phyloP scores from a whole-genome alignment of 2,329 filamentous ascomycete genomes.

The Xylaria sp. region DNA sequence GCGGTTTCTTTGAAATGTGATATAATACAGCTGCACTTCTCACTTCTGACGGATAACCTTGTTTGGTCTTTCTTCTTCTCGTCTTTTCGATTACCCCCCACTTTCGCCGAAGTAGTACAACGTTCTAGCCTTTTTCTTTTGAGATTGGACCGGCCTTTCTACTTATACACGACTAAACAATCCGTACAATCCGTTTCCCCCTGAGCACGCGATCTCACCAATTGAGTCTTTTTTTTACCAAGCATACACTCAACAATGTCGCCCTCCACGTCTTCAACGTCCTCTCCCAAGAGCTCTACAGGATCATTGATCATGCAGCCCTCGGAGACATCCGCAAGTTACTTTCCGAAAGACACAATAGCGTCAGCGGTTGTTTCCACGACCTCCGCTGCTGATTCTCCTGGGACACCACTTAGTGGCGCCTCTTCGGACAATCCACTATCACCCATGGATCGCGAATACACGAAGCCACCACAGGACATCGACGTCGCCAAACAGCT shows the following conservation, averaged over 20 bases:
- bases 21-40: constrained; percentile 4
- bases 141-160: not conserved
- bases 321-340: constrained; percentile 37
- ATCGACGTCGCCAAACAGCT: constrained; percentile 48
- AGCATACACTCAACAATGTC: constrained; percentile 20
- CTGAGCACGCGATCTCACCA: not conserved
- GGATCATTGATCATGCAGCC: constrained; percentile 23
- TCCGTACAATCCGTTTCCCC: not conserved
- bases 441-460: constrained; percentile 45
- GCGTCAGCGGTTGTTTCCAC: constrained; percentile 3
- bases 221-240: not conserved
- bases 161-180: not conserved
- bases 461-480: constrained; percentile 41
- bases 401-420: constrained; percentile 22
- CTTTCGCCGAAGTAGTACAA: not conserved
- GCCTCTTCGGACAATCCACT: constrained; percentile 41
- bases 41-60: not conserved
- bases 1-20: not conserved
- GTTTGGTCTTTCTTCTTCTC: not conserved
- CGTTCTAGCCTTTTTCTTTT: not conserved
- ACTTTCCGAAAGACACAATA: constrained; percentile 38
- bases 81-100: not conserved
- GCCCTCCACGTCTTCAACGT: not conserved
- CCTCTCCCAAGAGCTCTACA: constrained; percentile 6
- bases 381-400: not conserved